Conservation (phyloP, 345 rosid genomes). For the Syzygium oleosum region DNA sequence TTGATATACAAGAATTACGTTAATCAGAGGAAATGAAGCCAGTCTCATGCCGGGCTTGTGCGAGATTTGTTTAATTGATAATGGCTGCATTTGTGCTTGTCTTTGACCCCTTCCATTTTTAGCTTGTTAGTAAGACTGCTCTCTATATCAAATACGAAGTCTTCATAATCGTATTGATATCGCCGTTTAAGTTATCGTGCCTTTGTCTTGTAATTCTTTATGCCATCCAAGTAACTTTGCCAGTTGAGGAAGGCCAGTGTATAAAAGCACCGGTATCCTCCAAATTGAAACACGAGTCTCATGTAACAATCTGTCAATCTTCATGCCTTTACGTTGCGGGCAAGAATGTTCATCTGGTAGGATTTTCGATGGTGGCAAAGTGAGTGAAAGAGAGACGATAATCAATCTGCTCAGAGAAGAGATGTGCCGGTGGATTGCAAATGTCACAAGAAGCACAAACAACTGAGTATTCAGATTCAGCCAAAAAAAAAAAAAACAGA, state of each 20-base stretch:
- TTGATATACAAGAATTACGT: neutral
- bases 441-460: neutral
- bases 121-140: no score
- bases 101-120: neutral
- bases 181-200: neutral
- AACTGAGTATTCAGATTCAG: neutral
- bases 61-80: neutral
- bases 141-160: neutral
- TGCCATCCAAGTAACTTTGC: neutral
- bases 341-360: neutral
- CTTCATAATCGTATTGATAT: neutral
- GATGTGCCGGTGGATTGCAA: neutral
- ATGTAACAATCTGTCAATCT: neutral
- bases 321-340: neutral
- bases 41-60: neutral
- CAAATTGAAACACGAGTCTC: neutral
- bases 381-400: neutral
- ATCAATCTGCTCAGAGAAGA: neutral
- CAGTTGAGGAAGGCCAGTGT: neutral
- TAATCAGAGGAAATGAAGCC: neutral
- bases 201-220: neutral
- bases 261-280: neutral
- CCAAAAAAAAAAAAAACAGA: neutral
- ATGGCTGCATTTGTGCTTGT: neutral
- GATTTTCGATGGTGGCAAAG: neutral